Conservation (phyloP, 2,329 filamentous ascomycete genomes). For the Curvularia eragrostidis region DNA sequence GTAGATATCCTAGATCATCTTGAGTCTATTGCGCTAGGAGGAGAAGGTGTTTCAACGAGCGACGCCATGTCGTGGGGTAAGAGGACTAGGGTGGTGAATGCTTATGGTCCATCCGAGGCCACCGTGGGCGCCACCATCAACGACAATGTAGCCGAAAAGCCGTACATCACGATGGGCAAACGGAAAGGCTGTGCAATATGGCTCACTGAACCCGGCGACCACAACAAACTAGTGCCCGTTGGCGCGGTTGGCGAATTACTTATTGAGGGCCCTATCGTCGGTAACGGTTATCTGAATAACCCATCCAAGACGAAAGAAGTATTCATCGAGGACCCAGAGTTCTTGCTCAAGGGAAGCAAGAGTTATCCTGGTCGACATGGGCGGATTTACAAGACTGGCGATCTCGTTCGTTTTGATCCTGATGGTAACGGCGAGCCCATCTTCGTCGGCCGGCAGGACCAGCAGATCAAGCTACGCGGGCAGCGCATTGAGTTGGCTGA, state of each 20-base stretch:
- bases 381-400: constrained; percentile 44
- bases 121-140: constrained; percentile 48
- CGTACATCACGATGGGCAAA: constrained; percentile 49
- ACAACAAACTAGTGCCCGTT: constrained; percentile 46
- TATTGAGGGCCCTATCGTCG: constrained; percentile 63
- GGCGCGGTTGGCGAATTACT: constrained; percentile 61
- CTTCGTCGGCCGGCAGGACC: constrained; percentile 48
- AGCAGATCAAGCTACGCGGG: constrained; percentile 52
- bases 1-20: constrained; percentile 51
- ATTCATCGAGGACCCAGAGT: constrained; percentile 60
- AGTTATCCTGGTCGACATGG: constrained; percentile 61
- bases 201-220: constrained; percentile 52
- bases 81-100: constrained; percentile 44
- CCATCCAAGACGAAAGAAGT: constrained; percentile 47
- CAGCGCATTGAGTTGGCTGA: constrained; percentile 50
- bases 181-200: constrained; percentile 47
- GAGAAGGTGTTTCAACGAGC: constrained; percentile 46
- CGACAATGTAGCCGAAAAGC: constrained; percentile 34
- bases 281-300: constrained; percentile 48
- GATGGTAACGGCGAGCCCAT: constrained; percentile 46
- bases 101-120: constrained; percentile 48
- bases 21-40: constrained; percentile 53
- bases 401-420: constrained; percentile 59
- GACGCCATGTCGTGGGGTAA: constrained; percentile 55
- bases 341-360: constrained; percentile 67